phyloP scores from a whole-genome alignment of 2,329 filamentous ascomycete genomes.

The Aspergillaceae sp. region DNA sequence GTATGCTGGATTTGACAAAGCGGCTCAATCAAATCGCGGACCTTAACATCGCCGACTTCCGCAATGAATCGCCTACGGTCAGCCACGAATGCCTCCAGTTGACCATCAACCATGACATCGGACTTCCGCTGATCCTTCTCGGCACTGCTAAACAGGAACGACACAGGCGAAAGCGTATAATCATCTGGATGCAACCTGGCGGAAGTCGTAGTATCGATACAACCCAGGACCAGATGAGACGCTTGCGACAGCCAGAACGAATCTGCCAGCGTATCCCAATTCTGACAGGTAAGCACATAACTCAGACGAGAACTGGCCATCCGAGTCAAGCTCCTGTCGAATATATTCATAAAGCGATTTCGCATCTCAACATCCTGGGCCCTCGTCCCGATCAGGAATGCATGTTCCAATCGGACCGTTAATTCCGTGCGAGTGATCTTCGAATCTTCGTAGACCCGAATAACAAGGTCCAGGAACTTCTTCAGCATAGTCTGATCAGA shows the following conservation, averaged over 20 bases:
- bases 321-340: constrained; percentile 89
- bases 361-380: constrained; percentile 94
- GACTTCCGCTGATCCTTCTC: constrained; percentile 57
- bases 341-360: constrained; percentile 91
- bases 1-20: constrained; percentile 86
- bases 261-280: constrained; percentile 91
- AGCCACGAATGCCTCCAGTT: constrained; percentile 69
- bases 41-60: constrained; percentile 76
- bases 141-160: constrained; percentile 64
- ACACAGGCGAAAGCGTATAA: constrained; percentile 67
- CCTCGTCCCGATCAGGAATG: constrained; percentile 89
- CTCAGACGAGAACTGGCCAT: constrained; percentile 79
- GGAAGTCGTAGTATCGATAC: constrained; percentile 72
- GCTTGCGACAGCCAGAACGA: constrained; percentile 97
- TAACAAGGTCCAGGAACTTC: constrained; percentile 91
- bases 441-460: constrained; percentile 94
- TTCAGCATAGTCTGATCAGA: constrained; percentile 75
- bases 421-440: constrained; percentile 92
- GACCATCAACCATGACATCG: constrained; percentile 68
- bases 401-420: constrained; percentile 94
- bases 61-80: constrained; percentile 74
- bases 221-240: constrained; percentile 83
- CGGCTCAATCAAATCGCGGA: constrained; percentile 82
- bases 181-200: constrained; percentile 76
- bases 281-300: constrained; percentile 84